Conservation (phyloP, 441 rosid genomes). For the Manihot esculenta region DNA sequence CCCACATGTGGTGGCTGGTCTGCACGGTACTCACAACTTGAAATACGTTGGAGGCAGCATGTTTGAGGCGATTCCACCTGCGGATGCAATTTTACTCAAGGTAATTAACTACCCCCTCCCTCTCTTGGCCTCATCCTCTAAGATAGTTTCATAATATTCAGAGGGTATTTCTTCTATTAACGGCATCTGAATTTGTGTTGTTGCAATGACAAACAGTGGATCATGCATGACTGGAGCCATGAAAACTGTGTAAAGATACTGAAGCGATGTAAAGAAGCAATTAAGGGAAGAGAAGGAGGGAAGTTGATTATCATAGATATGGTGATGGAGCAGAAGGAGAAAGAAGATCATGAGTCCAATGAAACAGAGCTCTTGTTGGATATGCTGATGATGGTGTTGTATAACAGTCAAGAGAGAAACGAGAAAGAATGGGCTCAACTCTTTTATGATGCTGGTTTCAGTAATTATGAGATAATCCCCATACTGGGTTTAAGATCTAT, state of each 20-base stretch:
- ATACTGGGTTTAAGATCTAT: not conserved
- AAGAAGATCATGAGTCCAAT: not conserved
- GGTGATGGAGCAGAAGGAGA: not conserved
- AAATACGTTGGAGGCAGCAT: constrained; percentile 12
- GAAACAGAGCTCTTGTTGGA: not conserved
- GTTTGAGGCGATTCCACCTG: constrained; percentile 7
- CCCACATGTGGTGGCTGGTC: constrained; percentile 7
- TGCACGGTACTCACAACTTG: not conserved
- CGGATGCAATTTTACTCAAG: constrained; percentile 10
- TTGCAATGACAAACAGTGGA: not conserved
- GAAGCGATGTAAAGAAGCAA: constrained; percentile 17
- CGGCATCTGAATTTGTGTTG: too few relatives aligned
- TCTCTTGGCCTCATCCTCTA: too few relatives aligned
- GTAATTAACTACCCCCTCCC: not conserved
- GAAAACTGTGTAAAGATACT: constrained; percentile 8
- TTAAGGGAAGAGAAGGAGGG: not conserved
- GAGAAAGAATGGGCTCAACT: not conserved
- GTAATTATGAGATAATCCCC: not conserved
- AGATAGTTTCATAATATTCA: too few relatives aligned
- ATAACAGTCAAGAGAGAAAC: not conserved
- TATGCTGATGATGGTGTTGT: not conserved
- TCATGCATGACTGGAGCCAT: constrained; percentile 21
- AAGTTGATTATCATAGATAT: not conserved
- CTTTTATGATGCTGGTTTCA: not conserved
- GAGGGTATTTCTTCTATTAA: too few relatives aligned